Conservation (phyloP, 192 early-diverging fungal genomes). For the Coemansia sp. region DNA sequence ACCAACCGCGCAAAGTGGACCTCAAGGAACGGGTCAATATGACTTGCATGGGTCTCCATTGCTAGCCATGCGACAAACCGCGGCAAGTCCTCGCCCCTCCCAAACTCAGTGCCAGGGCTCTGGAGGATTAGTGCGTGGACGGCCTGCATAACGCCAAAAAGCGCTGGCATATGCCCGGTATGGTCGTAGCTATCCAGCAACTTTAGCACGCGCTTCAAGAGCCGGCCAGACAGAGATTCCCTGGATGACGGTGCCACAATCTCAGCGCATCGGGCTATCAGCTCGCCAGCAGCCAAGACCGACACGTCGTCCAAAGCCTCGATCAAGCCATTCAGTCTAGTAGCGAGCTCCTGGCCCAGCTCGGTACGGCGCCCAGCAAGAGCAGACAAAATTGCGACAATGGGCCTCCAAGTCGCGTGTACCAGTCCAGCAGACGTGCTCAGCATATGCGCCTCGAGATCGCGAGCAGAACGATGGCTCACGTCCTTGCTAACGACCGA, state of each 20-base stretch:
- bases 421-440: not conserved
- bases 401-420: conserved; percentile 2
- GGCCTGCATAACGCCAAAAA: conserved; percentile 25
- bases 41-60: conserved; percentile 16
- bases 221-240: not conserved
- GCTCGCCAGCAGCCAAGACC: conserved; percentile 25
- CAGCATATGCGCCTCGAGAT: conserved; percentile 29
- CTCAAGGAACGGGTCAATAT: conserved; percentile 29
- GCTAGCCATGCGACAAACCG: conserved; percentile 46
- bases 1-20: conserved; percentile 24
- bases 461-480: not conserved
- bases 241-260: not conserved
- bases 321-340: conserved; percentile 6
- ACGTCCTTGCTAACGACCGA: not conserved
- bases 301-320: conserved; percentile 13
- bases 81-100: conserved; percentile 32
- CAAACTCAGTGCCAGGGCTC: not conserved
- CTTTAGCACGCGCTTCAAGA: conserved; percentile 28
- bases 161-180: conserved; percentile 34
- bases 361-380: not conserved
- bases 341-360: not conserved
- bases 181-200: conserved; percentile 25
- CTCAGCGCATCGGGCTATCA: conserved; percentile 15
- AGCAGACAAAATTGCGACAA: conserved; percentile 13
- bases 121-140: conserved; percentile 7